Evolutionary conservation across 495 filamentous ascomycete species (phyloP).

Genomic region (Penicillium parvum): DNA sequence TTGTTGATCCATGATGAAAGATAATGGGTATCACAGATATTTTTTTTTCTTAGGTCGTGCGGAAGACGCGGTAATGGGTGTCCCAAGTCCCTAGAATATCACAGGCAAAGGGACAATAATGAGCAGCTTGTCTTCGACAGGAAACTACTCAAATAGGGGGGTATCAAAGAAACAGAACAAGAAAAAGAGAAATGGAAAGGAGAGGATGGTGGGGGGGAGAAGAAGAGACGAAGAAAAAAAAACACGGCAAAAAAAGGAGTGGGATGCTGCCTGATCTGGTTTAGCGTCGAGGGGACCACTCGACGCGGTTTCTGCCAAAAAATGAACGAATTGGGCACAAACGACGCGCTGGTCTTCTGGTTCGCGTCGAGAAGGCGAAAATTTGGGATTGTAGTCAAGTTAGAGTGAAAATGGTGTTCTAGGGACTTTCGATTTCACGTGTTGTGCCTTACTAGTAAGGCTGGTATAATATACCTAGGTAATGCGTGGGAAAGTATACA

Average conservation of each 20-base stretch:
- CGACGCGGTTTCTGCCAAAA: not conserved
- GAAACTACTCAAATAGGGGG: conserved; percentile 38
- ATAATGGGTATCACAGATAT: conserved; percentile 9
- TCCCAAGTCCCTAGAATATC: conserved; percentile 22
- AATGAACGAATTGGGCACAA: not conserved
- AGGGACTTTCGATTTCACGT: no score
- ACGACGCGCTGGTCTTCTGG: no score
- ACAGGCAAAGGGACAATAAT: conserved; percentile 17
- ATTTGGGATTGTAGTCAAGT: no score
- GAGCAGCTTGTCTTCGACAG: conserved; percentile 34
- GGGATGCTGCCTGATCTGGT: conserved; percentile 14
- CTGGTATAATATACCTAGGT: no score
- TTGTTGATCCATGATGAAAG: conserved; percentile 63
- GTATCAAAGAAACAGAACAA: conserved; percentile 31
- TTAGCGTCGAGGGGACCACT: conserved; percentile 13
- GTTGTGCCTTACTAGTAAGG: no score
- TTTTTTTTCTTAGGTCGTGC: conserved; percentile 1
- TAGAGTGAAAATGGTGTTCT: no score
- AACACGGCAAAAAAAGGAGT: conserved; percentile 23
- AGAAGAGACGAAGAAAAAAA: conserved; percentile 17
- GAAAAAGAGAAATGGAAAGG: conserved; percentile 16
- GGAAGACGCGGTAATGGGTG: conserved; percentile 6
- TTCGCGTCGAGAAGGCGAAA: no score
- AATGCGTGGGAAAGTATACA: no score
- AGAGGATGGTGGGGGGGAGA: conserved; percentile 18